Base-by-base conservation (phyloP, 2,329 filamentous ascomycete genomes). In the Aspergillus calidoustus region DNA sequence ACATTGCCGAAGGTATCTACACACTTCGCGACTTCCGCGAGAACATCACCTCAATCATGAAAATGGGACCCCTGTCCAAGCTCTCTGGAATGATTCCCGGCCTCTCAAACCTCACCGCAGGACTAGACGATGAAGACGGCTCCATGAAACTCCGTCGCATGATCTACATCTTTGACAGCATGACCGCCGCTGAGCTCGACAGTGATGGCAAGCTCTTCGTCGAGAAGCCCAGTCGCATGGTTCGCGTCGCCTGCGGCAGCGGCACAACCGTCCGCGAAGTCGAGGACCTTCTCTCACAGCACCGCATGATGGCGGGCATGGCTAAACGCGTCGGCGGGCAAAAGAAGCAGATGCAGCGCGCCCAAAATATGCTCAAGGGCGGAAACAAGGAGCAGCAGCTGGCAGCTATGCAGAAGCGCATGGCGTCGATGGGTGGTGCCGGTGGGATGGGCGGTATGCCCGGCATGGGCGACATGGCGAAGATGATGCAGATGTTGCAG, bases 71-170 rank as follows among this genome's bases (percentile, higher is more conserved):
- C 0, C 81, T 99, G 1, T 96, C 91, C 19, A 98, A 99, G 77
- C 96, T 99, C 87, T 96, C 94, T 0, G 93, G 93, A 71, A 99
- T 99, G 95, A 98, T 99, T 66, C 95, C 95, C 0, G 95, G 95
- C 30, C 90, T 99, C 77, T 90, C 90, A 68, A 91, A 91, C 73
- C 89, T 98, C 85, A 98, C 97, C 87, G 89, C 92, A 57, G 92
- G 92, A 44, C 95, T 98, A 86, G 93, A 98, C 74, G 96, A 99
- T 74, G 94, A 98, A 72, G 95, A 98, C 73, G 94, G 94, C n/a
- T 88, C 89, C 58, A 82, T 90, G 71, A 97, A 98, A 79, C 86
- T 99, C 28, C 96, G 96, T 79, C 90, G 95, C 65, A 99, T 99
- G 95, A 92, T 99, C 69, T 98, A 96, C 81, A 97, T 99, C 63